These are phyloP conservation scores for Calocera cornea DNA, from an alignment of 768 basidiomycete species.

Conservation along the genomic window DNA sequence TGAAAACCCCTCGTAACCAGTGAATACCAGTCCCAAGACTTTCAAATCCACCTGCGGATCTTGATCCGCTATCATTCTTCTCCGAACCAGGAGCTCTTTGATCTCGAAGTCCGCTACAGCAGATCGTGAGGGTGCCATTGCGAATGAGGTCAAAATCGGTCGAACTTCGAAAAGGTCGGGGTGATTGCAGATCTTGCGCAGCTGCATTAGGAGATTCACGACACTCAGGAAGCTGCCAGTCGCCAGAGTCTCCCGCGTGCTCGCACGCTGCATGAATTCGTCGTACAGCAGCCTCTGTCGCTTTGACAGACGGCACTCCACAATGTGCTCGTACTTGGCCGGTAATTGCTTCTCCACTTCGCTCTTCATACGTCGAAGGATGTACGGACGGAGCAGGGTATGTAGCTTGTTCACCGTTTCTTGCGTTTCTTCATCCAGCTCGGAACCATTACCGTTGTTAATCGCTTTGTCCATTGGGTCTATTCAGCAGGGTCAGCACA, in stretches of 20 bases:
- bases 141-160: constrained; percentile 30
- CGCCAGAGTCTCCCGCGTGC: constrained; percentile 66
- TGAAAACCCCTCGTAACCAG: constrained; percentile 41
- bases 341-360: constrained; percentile 30
- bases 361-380: constrained; percentile 27
- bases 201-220: constrained; percentile 32
- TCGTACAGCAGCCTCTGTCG: constrained; percentile 91
- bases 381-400: constrained; percentile 27
- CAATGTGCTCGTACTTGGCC: constrained; percentile 78
- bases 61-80: constrained; percentile 19
- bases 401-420: constrained; percentile 71
- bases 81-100: constrained; percentile 25
- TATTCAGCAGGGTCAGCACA: constrained; percentile 22
- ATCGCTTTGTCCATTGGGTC: constrained; percentile 91
- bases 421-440: constrained; percentile 66
- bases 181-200: constrained; percentile 32
- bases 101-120: constrained; percentile 26
- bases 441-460: constrained; percentile 49
- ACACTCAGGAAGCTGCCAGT: constrained; percentile 48
- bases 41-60: constrained; percentile 29
- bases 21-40: constrained; percentile 49
- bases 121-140: constrained; percentile 23
- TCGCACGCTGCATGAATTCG: constrained; percentile 84
- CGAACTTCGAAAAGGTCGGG: constrained; percentile 31
- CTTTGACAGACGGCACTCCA: constrained; percentile 78